Evolutionary conservation across 495 filamentous ascomycete genomes (phyloP).

Genomic region (Stereocaulon alpinum): DNA sequence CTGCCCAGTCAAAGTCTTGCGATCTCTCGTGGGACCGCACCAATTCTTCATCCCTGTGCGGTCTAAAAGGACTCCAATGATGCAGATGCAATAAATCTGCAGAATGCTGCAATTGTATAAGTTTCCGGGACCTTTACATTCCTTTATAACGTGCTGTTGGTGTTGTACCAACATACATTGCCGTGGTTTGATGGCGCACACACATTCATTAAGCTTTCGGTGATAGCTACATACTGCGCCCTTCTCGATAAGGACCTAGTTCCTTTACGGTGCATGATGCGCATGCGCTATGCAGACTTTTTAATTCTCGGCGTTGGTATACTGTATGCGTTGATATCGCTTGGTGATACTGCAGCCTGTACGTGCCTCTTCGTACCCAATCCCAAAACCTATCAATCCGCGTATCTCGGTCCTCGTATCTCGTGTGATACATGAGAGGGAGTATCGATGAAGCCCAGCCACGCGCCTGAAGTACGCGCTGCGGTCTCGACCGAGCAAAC

Average conservation of each 20-base stretch:
- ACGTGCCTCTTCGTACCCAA: background rate
- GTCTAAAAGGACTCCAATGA: background rate
- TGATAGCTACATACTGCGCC: background rate
- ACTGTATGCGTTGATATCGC: conserved; percentile 1
- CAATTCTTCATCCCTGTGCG: background rate
- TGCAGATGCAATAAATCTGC: background rate
- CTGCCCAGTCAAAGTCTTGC: background rate
- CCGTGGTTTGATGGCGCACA: background rate
- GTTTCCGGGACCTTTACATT: background rate
- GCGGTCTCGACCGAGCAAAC: background rate
- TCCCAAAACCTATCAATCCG: background rate
- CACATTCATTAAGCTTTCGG: background rate
- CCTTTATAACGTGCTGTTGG: background rate
- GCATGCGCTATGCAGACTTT: background rate
- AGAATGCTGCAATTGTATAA: background rate
- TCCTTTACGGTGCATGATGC: background rate
- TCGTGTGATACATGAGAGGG: too few species aligned
- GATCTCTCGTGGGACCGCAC: background rate
- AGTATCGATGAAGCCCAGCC: too few species aligned
- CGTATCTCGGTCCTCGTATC: background rate
- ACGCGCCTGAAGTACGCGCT: background rate
- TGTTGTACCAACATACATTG: background rate
- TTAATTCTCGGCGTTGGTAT: background rate
- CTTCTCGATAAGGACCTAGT: background rate
- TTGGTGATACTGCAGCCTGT: background rate